Evolutionary conservation across 2,329 filamentous ascomycete species (phyloP).

Genomic region (Endoconidiophora laricicola): DNA sequence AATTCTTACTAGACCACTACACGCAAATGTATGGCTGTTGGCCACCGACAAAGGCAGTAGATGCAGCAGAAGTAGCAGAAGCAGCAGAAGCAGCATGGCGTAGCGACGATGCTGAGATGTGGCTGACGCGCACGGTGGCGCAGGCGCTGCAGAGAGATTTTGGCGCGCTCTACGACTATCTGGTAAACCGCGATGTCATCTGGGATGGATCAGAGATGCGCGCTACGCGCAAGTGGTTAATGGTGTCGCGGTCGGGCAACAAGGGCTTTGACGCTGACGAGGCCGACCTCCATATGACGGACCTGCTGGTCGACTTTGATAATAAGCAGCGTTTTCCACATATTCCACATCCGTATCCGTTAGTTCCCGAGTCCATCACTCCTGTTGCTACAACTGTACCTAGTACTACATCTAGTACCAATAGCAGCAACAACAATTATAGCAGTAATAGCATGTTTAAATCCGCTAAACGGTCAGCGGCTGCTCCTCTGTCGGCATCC

Average conservation of each 20-base stretch:
- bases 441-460: conserved; percentile 17
- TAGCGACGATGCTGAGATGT: conserved; percentile 26
- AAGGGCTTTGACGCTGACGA: conserved; percentile 32
- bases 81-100: conserved; percentile 2
- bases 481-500: not conserved
- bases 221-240: conserved; percentile 47
- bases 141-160: conserved; percentile 48
- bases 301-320: conserved; percentile 50
- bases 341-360: conserved; percentile 49
- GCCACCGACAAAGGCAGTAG: conserved; percentile 30
- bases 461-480: conserved; percentile 13
- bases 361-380: conserved; percentile 39
- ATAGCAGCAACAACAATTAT: conserved; percentile 3
- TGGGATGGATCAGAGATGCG: conserved; percentile 49
- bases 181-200: conserved; percentile 48
- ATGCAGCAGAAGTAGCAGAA: conserved; percentile 10
- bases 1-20: conserved; percentile 45
- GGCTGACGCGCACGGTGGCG: conserved; percentile 43
- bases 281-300: conserved; percentile 43
- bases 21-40: conserved; percentile 39
- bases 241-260: conserved; percentile 32
- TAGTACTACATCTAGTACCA: conserved; percentile 4
- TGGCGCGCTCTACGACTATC: conserved; percentile 51
- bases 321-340: conserved; percentile 45
- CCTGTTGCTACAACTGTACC: conserved; percentile 13